phyloP scores from a whole-genome alignment of 495 filamentous ascomycete genomes.

The Lasiosphaeriaceae sp. region DNA sequence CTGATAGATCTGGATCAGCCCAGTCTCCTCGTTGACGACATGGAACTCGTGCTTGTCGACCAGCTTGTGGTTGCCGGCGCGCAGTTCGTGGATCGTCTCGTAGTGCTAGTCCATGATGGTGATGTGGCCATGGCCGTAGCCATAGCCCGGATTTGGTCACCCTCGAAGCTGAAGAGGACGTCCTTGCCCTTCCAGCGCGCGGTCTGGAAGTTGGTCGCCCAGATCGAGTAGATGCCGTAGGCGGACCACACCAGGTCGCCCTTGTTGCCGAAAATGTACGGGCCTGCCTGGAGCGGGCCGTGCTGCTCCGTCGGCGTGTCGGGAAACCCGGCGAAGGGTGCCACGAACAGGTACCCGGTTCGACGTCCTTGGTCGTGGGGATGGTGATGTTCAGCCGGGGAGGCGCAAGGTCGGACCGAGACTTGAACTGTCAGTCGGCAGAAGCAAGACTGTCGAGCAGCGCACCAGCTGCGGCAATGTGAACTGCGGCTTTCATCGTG shows the following conservation, averaged over 20 bases:
- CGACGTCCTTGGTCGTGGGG: slow-evolving; percentile 43
- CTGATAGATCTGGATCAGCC: slow-evolving; percentile 49
- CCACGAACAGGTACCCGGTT: slow-evolving; percentile 53
- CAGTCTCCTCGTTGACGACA: slow-evolving; percentile 48
- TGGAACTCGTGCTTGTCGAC: slow-evolving; percentile 54
- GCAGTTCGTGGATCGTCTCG: slow-evolving; percentile 50
- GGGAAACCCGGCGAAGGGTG: slow-evolving; percentile 49
- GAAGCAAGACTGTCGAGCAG: slow-evolving; percentile 25
- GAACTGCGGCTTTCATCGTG: slow-evolving; percentile 34
- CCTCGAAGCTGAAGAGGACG: slow-evolving; percentile 51
- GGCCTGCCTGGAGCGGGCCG: slow-evolving; percentile 51
- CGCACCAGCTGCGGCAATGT: slow-evolving; percentile 22
- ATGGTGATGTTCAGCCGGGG: slow-evolving; percentile 56
- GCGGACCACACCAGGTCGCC: slow-evolving; percentile 56
- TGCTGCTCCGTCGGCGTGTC: slow-evolving; percentile 41
- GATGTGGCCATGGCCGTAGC: slow-evolving; percentile 50
- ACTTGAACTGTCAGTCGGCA: slow-evolving; percentile 56
- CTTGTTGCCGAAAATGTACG: slow-evolving; percentile 53
- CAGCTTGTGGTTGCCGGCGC: slow-evolving; percentile 50
- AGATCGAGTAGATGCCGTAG: slow-evolving; percentile 52
- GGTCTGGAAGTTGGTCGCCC: slow-evolving; percentile 42
- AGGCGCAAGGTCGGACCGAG: slow-evolving; percentile 52
- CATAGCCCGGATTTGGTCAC: slow-evolving; percentile 52
- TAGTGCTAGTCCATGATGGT: slow-evolving; percentile 51
- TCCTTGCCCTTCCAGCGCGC: slow-evolving; percentile 50